Percentiles rank a stretch among this genome's conserved stretches.
These are phyloP conservation scores for Avena insularis DNA, from an alignment of 176 grass and related monocot genomes.

Conservation along the genomic window DNA sequence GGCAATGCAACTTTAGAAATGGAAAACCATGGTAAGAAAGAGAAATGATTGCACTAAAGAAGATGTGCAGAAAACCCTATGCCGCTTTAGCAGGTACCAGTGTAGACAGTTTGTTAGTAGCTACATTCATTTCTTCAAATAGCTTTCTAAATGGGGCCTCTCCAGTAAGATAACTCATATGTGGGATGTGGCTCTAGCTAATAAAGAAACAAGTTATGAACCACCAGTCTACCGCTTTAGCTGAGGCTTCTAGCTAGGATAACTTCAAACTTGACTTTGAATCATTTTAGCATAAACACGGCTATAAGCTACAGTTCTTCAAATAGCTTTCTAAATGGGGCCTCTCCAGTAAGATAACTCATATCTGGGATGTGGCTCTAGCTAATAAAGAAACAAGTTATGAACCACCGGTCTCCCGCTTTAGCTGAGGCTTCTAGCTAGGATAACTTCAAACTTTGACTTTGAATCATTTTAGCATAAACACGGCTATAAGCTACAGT, in stretches of 20 bases:
- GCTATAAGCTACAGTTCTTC: neutral
- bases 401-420: neutral
- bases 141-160: constrained; percentile 7
- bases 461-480: neutral
- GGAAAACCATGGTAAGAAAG: constrained; percentile 18
- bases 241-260: neutral
- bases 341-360: constrained; percentile 22
- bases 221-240: neutral
- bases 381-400: neutral
- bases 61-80: neutral
- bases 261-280: neutral
- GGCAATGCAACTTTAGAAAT: neutral
- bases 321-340: constrained; percentile 23
- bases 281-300: neutral
- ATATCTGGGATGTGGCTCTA: neutral
- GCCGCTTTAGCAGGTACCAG: neutral
- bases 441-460: neutral
- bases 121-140: constrained; percentile 24
- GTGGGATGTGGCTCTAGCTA: neutral
- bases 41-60: constrained; percentile 9
- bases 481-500: neutral
- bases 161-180: constrained; percentile 22
- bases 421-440: constrained; percentile 6
- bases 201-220: neutral
- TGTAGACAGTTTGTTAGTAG: neutral